Percentiles rank a stretch among this genome's conserved stretches.
These are phyloP conservation scores for Lomentospora prolificans DNA, from an alignment of 2,329 filamentous ascomycete genomes.

Conservation along the genomic window DNA sequence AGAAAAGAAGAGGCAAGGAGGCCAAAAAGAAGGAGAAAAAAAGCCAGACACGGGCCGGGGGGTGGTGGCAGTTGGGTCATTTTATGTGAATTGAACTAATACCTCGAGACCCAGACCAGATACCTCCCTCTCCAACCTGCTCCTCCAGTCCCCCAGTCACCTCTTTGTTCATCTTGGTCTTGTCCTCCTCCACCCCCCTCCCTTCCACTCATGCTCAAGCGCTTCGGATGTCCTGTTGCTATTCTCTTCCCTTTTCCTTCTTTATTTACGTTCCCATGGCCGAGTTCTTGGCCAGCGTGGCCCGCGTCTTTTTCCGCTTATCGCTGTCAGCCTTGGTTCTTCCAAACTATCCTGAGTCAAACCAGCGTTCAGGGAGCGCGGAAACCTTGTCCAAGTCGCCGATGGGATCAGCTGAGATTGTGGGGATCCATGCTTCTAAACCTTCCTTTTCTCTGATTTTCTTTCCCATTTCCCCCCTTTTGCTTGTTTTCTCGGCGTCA, in stretches of 20 bases:
- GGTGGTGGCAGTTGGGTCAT: constrained; percentile 21
- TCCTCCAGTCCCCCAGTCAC: neutral
- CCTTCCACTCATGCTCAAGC: neutral
- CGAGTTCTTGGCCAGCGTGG: neutral
- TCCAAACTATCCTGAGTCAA: neutral
- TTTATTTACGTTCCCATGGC: neutral
- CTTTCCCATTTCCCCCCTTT: neutral
- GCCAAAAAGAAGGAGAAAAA: constrained; percentile 12
- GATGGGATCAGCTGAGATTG: constrained; percentile 4
- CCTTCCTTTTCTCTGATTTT: neutral
- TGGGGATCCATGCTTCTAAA: neutral
- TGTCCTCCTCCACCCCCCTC: neutral
- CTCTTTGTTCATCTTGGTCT: neutral
- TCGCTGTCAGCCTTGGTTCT: neutral
- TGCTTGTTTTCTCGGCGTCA: neutral
- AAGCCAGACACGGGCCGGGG: constrained; percentile 19
- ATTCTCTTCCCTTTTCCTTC: neutral
- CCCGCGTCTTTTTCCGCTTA: neutral
- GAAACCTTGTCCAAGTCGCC: neutral
- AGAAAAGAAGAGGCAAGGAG: constrained; percentile 10
- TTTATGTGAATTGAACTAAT: constrained; percentile 14
- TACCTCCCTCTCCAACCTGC: neutral
- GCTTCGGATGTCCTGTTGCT: neutral
- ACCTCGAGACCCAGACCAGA: constrained; percentile 3
- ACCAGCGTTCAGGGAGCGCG: neutral